Evolutionary conservation across 805 yeast species (phyloP).

Genomic region (Wickerhamomyces chambardii): DNA sequence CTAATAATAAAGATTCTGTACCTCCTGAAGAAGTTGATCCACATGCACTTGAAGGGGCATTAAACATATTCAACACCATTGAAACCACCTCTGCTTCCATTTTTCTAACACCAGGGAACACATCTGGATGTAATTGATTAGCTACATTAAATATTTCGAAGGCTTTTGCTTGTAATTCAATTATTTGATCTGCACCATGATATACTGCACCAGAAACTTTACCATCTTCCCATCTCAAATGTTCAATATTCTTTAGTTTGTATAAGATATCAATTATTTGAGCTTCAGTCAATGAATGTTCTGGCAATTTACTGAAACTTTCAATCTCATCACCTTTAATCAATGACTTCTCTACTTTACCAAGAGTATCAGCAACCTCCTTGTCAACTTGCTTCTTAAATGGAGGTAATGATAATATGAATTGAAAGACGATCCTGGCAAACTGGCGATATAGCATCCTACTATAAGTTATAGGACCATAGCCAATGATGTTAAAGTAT

Average conservation of each 20-base stretch:
- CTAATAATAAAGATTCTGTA: conserved; percentile 81
- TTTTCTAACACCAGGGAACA: conserved; percentile 91
- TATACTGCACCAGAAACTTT: conserved; percentile 92
- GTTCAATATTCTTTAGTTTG: conserved; percentile 39
- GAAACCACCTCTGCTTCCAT: conserved; percentile 95
- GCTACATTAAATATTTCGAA: conserved; percentile 75
- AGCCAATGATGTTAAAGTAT: conserved; percentile 20
- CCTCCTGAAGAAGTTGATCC: conserved; percentile 94
- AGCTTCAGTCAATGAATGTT: conserved; percentile 39
- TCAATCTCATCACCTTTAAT: conserved; percentile 37
- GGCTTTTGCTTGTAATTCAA: conserved; percentile 68
- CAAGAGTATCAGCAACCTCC: conserved; percentile 43
- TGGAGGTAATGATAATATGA: conserved; percentile 39
- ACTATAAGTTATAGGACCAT: conserved; percentile 29
- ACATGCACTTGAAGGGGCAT: conserved; percentile 62
- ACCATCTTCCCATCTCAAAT: conserved; percentile 79
- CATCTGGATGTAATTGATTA: conserved; percentile 95
- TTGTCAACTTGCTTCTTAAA: conserved; percentile 46
- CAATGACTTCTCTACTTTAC: conserved; percentile 44
- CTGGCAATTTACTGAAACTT: conserved; percentile 47
- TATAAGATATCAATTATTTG: conserved; percentile 44
- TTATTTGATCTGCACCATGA: conserved; percentile 83
- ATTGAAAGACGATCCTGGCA: conserved; percentile 18
- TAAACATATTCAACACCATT: conserved; percentile 75
- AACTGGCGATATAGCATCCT: conserved; percentile 7